Evolutionary conservation across 495 filamentous ascomycete species (phyloP).

Genomic region (Jackrogersella multiformis): DNA sequence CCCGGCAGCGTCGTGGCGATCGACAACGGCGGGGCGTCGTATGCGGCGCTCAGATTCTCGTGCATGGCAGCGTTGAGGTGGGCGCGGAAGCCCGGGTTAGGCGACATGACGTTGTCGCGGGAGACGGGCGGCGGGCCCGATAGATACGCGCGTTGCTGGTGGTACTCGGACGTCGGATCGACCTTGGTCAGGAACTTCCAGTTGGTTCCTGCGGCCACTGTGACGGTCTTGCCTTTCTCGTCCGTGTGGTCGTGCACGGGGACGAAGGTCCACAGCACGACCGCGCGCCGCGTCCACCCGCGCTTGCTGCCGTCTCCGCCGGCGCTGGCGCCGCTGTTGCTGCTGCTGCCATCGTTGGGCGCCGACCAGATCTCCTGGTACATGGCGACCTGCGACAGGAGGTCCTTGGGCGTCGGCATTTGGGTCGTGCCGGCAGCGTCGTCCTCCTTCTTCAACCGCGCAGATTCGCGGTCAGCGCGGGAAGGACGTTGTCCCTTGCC

Average conservation of each 20-base stretch:
- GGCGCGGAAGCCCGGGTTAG: slow-evolving; percentile 53
- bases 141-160: slow-evolving; percentile 55
- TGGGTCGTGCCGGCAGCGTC: slow-evolving; percentile 38
- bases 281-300: slow-evolving; percentile 54
- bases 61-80: slow-evolving; percentile 55
- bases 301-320: slow-evolving; percentile 25
- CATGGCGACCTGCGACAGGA: slow-evolving; percentile 59
- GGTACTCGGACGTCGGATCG: slow-evolving; percentile 56
- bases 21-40: slow-evolving; percentile 35
- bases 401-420: slow-evolving; percentile 53
- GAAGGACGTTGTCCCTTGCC: slow-evolving; percentile 36
- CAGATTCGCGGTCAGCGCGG: slow-evolving; percentile 42
- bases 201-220: slow-evolving; percentile 46
- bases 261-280: slow-evolving; percentile 60
- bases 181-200: slow-evolving; percentile 61
- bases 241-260: slow-evolving; percentile 54
- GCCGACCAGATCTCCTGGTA: slow-evolving; percentile 61
- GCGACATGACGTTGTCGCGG: slow-evolving; percentile 55
- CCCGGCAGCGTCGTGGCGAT: slow-evolving; percentile 20
- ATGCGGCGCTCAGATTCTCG: slow-evolving; percentile 55
- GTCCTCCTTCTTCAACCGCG: slow-evolving; percentile 48
- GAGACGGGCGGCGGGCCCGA: slow-evolving; percentile 37
- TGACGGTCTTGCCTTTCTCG: slow-evolving; percentile 44
- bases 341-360: slow-evolving; percentile 37
- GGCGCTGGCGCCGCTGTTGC: neutral